Evolutionary conservation across 2,329 filamentous ascomycete species (phyloP), one percentile per base, ranked within the genome.

Genomic region (Westerdykella ornata): DNA sequence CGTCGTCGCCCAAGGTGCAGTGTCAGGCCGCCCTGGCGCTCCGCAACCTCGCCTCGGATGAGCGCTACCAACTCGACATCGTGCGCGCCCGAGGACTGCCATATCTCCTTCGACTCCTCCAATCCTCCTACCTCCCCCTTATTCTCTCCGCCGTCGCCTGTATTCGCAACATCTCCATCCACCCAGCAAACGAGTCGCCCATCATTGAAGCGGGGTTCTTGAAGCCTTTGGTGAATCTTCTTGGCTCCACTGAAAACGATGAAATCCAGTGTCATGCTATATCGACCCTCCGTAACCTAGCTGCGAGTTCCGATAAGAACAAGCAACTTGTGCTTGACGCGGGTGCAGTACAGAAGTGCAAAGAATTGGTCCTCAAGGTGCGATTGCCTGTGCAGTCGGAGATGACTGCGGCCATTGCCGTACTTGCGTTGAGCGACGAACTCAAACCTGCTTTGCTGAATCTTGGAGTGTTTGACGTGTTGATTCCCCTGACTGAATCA

Each of bases 241-340:
- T 98, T 6, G 90, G 92, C 38, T 94, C 88, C 8, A 96, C 89
- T 1, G 90, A 97, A 56, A 96, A 96, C 61, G 92, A 98, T 67
- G 92, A 98, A 64, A 98, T 98, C 38, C 92, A 98, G 65, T 98
- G 92, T 62, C 92, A 98, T 62, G 92, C 92, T 43, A 98, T 98
- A 51, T 97, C 92, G 4, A 98, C 92, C 0, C 76, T 98, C 37
- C 82, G 92, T 49, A 98, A 98, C 59, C 75, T 98, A 44, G 92
- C 92, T 5, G 92, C 92, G 41, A 97, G 89, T 68, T 97, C 90
- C 6, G 92, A 98, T 64, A 82, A 88, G 48, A 98, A 98, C 76
- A 98, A 98, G 71, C 86, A 94, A 44, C 76, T 98, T n/a, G 92
- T 98, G 1, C 72, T 98, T 37, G 88, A 97, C 67, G 92, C 92